A percentile compares a stretch with the other conserved stretches of the same genome.
Conservation (phyloP, 192 early-diverging fungal genomes). For the Allomyces macrogynus region DNA sequence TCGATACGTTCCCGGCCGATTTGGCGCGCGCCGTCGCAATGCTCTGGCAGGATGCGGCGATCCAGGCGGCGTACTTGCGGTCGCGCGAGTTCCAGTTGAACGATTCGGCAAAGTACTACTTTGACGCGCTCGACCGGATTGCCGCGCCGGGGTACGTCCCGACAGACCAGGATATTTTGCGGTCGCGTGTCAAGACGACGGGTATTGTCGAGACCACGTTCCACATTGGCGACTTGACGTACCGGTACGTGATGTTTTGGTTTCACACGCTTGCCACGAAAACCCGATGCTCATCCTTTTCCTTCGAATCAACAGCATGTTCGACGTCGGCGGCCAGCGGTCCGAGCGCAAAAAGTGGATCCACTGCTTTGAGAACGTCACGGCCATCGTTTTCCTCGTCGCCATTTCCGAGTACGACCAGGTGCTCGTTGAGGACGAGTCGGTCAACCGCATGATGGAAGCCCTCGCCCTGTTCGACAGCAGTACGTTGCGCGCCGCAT, state of each 20-base stretch:
- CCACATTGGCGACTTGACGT: slow-evolving; percentile 73
- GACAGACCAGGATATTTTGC: slow-evolving; percentile 87
- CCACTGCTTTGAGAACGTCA: slow-evolving; percentile 95
- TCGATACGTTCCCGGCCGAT: slow-evolving; percentile 60
- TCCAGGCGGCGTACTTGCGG: slow-evolving; percentile 58
- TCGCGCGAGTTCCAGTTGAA: slow-evolving; percentile 87
- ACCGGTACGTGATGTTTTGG: slow-evolving; percentile 22
- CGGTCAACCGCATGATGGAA: slow-evolving; percentile 90
- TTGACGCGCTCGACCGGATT: slow-evolving; percentile 83
- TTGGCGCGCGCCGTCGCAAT: slow-evolving; percentile 56
- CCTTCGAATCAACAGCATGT: slow-evolving; percentile 31
- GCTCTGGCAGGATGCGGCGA: slow-evolving; percentile 71
- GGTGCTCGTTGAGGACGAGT: slow-evolving; percentile 84
- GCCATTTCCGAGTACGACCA: slow-evolving; percentile 95
- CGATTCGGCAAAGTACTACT: slow-evolving; percentile 93
- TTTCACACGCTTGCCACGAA: too few relatives aligned
- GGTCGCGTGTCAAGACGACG: slow-evolving; percentile 91
- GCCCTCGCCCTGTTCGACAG: slow-evolving; percentile 73
- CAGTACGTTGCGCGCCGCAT: too few relatives aligned
- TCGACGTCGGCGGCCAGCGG: slow-evolving; percentile 95
- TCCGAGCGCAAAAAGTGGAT: slow-evolving; percentile 99
- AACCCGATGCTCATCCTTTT: too few relatives aligned
- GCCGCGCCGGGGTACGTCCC: slow-evolving; percentile 59
- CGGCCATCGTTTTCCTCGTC: slow-evolving; percentile 84
- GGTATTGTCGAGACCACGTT: slow-evolving; percentile 93